These are phyloP conservation scores for Tuctoria greenei DNA, from an alignment of 176 grass and related monocot species.

Conservation along the genomic window DNA sequence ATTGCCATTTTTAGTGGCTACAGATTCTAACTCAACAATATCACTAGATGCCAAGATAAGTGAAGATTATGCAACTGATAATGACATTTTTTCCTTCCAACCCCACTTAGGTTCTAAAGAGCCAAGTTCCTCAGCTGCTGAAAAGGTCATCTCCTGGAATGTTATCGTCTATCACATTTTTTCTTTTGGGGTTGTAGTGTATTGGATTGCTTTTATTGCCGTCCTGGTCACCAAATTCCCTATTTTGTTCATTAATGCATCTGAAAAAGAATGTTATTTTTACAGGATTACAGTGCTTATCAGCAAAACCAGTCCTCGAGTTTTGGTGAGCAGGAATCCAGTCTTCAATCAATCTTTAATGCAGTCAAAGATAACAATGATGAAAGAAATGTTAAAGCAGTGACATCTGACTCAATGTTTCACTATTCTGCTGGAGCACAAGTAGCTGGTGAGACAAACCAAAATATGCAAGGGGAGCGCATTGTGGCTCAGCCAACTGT, in stretches of 20 bases:
- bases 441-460: conserved; percentile 39
- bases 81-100: conserved; percentile 78
- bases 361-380: conserved; percentile 38
- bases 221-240: neutral
- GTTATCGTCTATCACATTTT: neutral
- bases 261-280: neutral
- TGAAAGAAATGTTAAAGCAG: conserved; percentile 33
- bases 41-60: conserved; percentile 12
- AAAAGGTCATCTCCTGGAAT: conserved; percentile 48
- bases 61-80: conserved; percentile 43
- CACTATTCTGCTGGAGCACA: conserved; percentile 49
- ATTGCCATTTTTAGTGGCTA: conserved; percentile 55
- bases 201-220: conserved; percentile 21
- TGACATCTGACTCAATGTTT: conserved; percentile 47
- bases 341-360: conserved; percentile 61
- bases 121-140: conserved; percentile 45
- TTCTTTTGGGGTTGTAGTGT: neutral
- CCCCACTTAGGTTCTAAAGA: conserved; percentile 46
- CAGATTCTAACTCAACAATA: conserved; percentile 36
- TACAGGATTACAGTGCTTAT: conserved; percentile 26
- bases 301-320: conserved; percentile 41
- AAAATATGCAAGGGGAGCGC: conserved; percentile 44
- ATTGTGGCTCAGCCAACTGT: conserved; percentile 39
- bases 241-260: conserved; percentile 16
- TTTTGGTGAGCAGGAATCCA: conserved; percentile 48